phyloP scores from a whole-genome alignment of 768 basidiomycete species.

The Phaffia australis region DNA sequence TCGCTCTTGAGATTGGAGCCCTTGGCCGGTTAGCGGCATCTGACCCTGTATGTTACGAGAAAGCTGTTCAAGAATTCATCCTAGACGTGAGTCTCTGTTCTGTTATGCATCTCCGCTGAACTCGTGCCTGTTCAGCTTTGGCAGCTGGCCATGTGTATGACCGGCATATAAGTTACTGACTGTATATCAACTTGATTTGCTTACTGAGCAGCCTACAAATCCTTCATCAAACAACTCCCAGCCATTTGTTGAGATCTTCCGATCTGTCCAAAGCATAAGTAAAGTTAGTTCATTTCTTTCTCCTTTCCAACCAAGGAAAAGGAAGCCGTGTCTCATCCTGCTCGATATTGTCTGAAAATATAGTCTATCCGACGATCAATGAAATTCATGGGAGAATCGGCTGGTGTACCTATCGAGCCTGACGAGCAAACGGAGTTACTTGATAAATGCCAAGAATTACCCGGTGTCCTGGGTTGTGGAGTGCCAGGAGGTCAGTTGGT shows the following conservation, averaged over 20 bases:
- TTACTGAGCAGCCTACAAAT: neutral
- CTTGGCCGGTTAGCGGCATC: constrained; percentile 1
- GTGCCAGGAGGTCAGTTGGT: constrained; percentile 76
- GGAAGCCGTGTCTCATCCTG: neutral
- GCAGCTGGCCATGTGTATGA: neutral
- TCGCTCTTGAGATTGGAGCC: constrained; percentile 2
- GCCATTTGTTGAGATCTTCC: constrained; percentile 13
- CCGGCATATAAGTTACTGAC: too few relatives aligned
- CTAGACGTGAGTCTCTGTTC: neutral
- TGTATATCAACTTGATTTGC: neutral
- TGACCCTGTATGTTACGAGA: constrained; percentile 16
- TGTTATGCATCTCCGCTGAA: neutral
- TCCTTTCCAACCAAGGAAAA: neutral
- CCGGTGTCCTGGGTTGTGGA: constrained; percentile 85
- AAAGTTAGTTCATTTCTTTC: constrained; percentile 1
- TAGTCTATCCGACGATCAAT: constrained; percentile 69
- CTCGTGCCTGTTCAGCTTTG: neutral
- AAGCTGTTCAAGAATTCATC: neutral
- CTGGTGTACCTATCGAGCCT: constrained; percentile 83
- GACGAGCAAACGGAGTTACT: constrained; percentile 71
- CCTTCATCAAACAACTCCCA: neutral
- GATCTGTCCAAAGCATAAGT: constrained; percentile 1
- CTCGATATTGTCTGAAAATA: neutral
- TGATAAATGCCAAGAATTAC: constrained; percentile 59
- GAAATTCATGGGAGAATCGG: constrained; percentile 66